A percentile compares a stretch with the other conserved stretches of the same genome.
Evolutionary conservation across 2,329 filamentous ascomycete species (phyloP).

Genomic region (Fusarium multiceps): DNA sequence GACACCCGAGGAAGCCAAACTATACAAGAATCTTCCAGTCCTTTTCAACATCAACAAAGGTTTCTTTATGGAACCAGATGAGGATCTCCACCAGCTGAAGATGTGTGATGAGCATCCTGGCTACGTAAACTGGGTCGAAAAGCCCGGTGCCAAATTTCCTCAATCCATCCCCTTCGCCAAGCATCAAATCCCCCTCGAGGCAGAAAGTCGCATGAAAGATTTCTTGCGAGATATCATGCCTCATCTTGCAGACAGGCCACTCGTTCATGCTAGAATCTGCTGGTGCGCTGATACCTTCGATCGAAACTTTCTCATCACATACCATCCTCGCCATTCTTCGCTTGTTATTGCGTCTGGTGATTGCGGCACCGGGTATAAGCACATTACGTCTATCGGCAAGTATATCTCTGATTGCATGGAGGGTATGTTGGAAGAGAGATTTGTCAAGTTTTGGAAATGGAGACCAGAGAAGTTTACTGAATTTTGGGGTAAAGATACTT

Average conservation of each 20-base stretch:
- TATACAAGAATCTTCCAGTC: constrained; percentile 23
- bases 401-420: constrained; percentile 30
- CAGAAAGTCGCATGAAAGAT: constrained; percentile 13
- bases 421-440: constrained; percentile 3
- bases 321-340: constrained; percentile 24
- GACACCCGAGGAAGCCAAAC: constrained; percentile 13
- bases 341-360: constrained; percentile 34
- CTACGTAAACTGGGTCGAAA: constrained; percentile 28
- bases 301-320: constrained; percentile 30
- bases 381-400: constrained; percentile 28
- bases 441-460: constrained; percentile 30
- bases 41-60: constrained; percentile 36
- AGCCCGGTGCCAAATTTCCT: not conserved
- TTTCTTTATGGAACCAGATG: constrained; percentile 37
- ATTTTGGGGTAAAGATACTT: constrained; percentile 23
- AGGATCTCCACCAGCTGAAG: constrained; percentile 31
- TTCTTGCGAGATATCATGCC: constrained; percentile 27
- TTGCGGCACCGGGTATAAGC: constrained; percentile 22
- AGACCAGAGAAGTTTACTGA: constrained; percentile 12
- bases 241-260: constrained; percentile 19
- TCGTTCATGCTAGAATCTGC: constrained; percentile 30
- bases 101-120: constrained; percentile 36
- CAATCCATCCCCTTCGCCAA: constrained; percentile 32
- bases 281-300: constrained; percentile 34
- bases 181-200: constrained; percentile 22